Base-by-base conservation (phyloP, 768 basidiomycete genomes). In the Tulasnella sp. region DNA sequence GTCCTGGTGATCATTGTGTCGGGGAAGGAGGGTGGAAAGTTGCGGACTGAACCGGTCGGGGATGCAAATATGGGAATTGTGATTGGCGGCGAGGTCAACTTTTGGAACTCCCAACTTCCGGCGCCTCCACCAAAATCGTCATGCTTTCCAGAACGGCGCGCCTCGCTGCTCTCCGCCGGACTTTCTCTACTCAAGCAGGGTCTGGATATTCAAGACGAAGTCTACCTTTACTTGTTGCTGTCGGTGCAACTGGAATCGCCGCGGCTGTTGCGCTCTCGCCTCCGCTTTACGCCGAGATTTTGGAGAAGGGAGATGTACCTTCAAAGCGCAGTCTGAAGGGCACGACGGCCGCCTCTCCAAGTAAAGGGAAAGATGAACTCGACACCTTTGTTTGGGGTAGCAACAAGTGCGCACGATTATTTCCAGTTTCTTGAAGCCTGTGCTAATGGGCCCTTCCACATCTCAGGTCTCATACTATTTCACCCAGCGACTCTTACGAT, bases 361-460 rank as follows among this genome's bases (percentile, higher is more conserved):
- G 71, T 24, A 40, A 19, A 34, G 75, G 52, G 48, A 78, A 78
- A 71, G 83, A 83, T 19, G 82, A 75, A n/a, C 82, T 93, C 73
- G 85, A 85, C 76, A 87, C 89, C 2, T 83, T 93, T 14, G 90
- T 90, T 0, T 94, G 93, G 93, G 93, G 93, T 52, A 92, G 92
- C 27, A 94, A 94, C 82, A 89, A 85, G 93, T 92, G 83, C 81
- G 88, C 40, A 44, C 27, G 21, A 31, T 31, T 24, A 27, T 52
- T 78, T 31, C 3, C 34, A 38, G 39, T 10, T 36, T 36, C 24
- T 77, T 9, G 46, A 34, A 2, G 52, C 3, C 46, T 62, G 27
- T 62, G 76, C 31, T 78, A 14, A 74, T 38, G 76, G 9, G 39
- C 10, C 68, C 68, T 39, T 46, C 78, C 46, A 42, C 24, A 19